phyloP scores from a whole-genome alignment of 495 filamentous ascomycete species.

The Xylaria cubensis region DNA sequence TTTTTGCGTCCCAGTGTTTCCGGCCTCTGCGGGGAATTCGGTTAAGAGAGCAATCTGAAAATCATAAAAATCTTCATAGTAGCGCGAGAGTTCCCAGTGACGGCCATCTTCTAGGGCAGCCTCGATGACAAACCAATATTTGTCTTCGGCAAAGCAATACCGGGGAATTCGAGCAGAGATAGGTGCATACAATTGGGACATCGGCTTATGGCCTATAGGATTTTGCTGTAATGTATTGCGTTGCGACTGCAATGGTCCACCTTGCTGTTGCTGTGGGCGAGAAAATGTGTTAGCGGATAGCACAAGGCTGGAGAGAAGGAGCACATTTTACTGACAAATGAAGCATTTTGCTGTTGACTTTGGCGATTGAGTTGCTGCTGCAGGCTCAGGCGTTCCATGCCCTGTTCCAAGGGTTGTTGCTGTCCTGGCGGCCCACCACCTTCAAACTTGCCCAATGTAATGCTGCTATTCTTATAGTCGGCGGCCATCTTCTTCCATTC shows the following conservation, averaged over 20 bases:
- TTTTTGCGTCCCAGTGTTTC: constrained; percentile 75
- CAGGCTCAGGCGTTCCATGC: constrained; percentile 83
- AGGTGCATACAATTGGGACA: constrained; percentile 55
- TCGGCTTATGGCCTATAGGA: constrained; percentile 46
- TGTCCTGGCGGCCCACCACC: constrained; percentile 49
- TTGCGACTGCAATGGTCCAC: constrained; percentile 32
- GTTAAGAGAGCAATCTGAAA: constrained; percentile 95
- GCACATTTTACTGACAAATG: constrained; percentile 46
- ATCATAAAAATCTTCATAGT: constrained; percentile 98
- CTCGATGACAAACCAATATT: constrained; percentile 98
- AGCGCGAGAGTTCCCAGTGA: constrained; percentile 89
- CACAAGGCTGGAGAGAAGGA: background rate
- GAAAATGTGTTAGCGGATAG: constrained; percentile 31
- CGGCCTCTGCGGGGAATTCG: constrained; percentile 92
- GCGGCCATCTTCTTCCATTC: constrained; percentile 99
- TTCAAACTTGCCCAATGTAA: constrained; percentile 91
- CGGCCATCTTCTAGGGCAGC: constrained; percentile 88
- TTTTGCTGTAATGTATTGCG: constrained; percentile 40
- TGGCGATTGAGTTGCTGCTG: constrained; percentile 51
- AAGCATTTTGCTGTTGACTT: constrained; percentile 51
- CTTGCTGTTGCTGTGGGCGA: constrained; percentile 35
- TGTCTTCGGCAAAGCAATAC: constrained; percentile 96
- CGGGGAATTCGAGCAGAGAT: constrained; percentile 85
- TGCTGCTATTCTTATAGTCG: constrained; percentile 99
- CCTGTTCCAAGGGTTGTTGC: constrained; percentile 63